A percentile compares a stretch with the other conserved stretches of the same genome.
Conservation (phyloP, 768 basidiomycete genomes). For the Cystobasidiopsis lactophilus region DNA sequence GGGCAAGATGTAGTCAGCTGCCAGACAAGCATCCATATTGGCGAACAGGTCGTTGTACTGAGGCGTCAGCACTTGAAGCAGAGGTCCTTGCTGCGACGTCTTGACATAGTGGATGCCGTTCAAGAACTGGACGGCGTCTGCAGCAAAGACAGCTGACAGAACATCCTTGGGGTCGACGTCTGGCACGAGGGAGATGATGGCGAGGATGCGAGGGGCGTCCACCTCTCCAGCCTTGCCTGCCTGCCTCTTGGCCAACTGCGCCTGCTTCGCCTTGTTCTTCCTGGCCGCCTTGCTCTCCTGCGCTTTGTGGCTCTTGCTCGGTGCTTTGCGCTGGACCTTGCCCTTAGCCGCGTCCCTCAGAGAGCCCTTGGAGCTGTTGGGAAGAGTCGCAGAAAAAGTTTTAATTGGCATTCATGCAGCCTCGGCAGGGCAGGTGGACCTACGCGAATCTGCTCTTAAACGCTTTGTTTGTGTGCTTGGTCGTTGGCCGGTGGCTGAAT, state of each 20-base stretch:
- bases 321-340: constrained; percentile 20
- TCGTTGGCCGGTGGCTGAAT: constrained; percentile 42
- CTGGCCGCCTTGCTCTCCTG: constrained; percentile 57
- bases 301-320: constrained; percentile 16
- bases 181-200: constrained; percentile 58
- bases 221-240: constrained; percentile 35
- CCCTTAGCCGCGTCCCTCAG: constrained; percentile 40
- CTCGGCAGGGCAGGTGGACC: too few relatives aligned
- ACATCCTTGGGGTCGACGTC: constrained; percentile 29
- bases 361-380: constrained; percentile 45
- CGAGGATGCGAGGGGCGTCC: constrained; percentile 62
- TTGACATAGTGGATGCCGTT: neutral
- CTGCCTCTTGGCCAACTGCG: constrained; percentile 47
- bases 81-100: neutral
- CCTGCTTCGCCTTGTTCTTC: constrained; percentile 65
- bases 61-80: constrained; percentile 58
- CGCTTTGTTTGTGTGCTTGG: constrained; percentile 81
- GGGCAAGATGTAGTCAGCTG: constrained; percentile 37
- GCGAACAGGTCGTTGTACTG: constrained; percentile 19
- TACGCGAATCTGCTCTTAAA: constrained; percentile 94
- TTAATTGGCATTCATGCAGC: too few relatives aligned
- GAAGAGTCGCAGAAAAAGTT: too few relatives aligned
- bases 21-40: constrained; percentile 6
- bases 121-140: neutral
- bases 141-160: neutral